These are phyloP conservation scores for Heterobasidion annosum DNA, from an alignment of 1,284 basidiomycete genomes.

Conservation along the genomic window DNA sequence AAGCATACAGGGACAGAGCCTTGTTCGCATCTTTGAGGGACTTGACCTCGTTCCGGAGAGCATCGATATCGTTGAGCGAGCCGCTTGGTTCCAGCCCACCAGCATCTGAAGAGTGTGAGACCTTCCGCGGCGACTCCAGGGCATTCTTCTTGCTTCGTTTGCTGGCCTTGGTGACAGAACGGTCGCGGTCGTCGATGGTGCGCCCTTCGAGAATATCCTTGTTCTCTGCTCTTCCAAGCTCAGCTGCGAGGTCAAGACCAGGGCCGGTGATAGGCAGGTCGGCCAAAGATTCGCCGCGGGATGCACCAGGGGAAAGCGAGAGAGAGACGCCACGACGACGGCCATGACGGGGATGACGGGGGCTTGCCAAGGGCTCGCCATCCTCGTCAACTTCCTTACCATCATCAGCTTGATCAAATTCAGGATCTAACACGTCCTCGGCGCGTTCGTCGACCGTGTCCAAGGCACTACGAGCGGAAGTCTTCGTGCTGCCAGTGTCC, in stretches of 20 bases:
- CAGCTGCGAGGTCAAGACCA: slow-evolving; percentile 84
- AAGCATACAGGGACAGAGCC: slow-evolving; percentile 87
- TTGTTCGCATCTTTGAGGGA: slow-evolving; percentile 92
- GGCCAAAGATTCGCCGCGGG: slow-evolving; percentile 67
- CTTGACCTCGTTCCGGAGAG: slow-evolving; percentile 75
- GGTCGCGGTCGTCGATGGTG: slow-evolving; percentile 41
- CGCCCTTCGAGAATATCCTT: slow-evolving; percentile 60
- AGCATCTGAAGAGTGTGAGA: slow-evolving; percentile 24
- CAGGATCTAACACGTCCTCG: slow-evolving; percentile 36
- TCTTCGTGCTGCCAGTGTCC: slow-evolving; percentile 43
- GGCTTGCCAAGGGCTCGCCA: slow-evolving; percentile 14
- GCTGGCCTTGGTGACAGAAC: slow-evolving; percentile 32
- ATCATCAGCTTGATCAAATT: slow-evolving; percentile 21
- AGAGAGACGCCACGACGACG: slow-evolving; percentile 42
- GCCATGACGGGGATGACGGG: slow-evolving; percentile 31
- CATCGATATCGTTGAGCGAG: slow-evolving; percentile 50
- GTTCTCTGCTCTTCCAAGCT: slow-evolving; percentile 82
- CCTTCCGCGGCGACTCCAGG: slow-evolving; percentile 25
- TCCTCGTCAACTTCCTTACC: slow-evolving; percentile 20
- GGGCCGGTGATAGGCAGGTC: slow-evolving; percentile 76
- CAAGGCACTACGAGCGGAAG: slow-evolving; percentile 32
- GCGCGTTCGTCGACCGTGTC: slow-evolving; percentile 21
- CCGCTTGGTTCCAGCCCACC: slow-evolving; percentile 32
- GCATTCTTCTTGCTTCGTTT: slow-evolving; percentile 47
- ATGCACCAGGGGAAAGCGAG: slow-evolving; percentile 32